A percentile compares a stretch with the other conserved stretches of the same genome.
These are phyloP conservation scores for Metarhizium sp. DNA, from an alignment of 2,329 filamentous ascomycete genomes.

Conservation along the genomic window DNA sequence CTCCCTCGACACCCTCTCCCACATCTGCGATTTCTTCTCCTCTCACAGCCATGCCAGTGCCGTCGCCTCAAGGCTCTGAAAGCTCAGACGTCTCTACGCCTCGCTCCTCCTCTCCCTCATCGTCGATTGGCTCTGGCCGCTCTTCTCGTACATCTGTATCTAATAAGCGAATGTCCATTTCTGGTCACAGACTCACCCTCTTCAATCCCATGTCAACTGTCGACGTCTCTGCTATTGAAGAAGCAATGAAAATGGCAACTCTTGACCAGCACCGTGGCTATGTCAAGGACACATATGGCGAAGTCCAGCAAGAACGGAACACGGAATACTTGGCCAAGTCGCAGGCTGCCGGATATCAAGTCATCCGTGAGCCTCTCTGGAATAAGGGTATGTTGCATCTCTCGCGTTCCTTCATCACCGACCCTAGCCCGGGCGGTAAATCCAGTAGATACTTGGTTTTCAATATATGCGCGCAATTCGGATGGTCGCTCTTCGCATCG, in stretches of 20 bases:
- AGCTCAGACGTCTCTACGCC: slow-evolving; percentile 45
- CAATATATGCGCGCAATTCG: neutral
- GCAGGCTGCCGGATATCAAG: slow-evolving; percentile 49
- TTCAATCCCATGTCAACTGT: slow-evolving; percentile 48
- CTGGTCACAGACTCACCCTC: slow-evolving; percentile 39
- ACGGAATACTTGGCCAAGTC: slow-evolving; percentile 45
- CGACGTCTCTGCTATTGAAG: slow-evolving; percentile 47
- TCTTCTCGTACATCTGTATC: slow-evolving; percentile 42
- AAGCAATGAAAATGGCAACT: slow-evolving; percentile 49
- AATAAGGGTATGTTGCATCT: slow-evolving; percentile 45
- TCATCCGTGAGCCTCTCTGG: slow-evolving; percentile 53
- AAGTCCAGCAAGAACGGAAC: slow-evolving; percentile 42
- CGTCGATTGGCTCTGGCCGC: slow-evolving; percentile 35
- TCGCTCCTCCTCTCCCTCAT: slow-evolving; percentile 42
- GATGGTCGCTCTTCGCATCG: neutral
- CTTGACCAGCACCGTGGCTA: slow-evolving; percentile 54
- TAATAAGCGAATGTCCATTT: slow-evolving; percentile 41
- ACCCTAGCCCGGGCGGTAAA: neutral
- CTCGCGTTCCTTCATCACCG: neutral
- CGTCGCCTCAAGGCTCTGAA: slow-evolving; percentile 32
- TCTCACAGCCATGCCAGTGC: slow-evolving; percentile 17
- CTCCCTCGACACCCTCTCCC: slow-evolving; percentile 5
- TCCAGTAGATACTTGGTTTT: slow-evolving; percentile 1
- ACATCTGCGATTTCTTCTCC: slow-evolving; percentile 7
- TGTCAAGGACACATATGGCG: slow-evolving; percentile 43